phyloP scores from a whole-genome alignment of 768 basidiomycete species.

The Termitomyces eurrhizus region DNA sequence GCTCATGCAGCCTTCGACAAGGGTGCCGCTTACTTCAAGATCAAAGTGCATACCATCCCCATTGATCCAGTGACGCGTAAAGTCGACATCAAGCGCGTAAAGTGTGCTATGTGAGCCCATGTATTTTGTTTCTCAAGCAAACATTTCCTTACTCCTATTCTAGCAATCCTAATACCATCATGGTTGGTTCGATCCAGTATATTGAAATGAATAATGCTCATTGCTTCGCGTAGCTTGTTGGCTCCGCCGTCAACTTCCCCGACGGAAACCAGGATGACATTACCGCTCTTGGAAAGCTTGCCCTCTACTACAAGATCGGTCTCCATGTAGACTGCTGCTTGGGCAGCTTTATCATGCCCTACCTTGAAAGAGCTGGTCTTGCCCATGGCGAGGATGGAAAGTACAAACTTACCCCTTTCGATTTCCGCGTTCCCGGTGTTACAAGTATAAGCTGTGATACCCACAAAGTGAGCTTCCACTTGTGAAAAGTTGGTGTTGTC shows the following conservation, averaged over 20 bases:
- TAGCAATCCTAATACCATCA: slow-evolving; percentile 85
- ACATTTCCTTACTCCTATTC: background rate
- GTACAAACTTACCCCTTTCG: slow-evolving; percentile 69
- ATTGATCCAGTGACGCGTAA: slow-evolving; percentile 74
- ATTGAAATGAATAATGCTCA: slow-evolving; percentile 1
- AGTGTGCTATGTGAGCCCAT: slow-evolving; percentile 77
- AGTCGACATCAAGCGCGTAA: slow-evolving; percentile 72
- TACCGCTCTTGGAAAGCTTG: slow-evolving; percentile 68
- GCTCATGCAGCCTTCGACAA: slow-evolving; percentile 97
- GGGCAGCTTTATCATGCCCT: slow-evolving; percentile 92
- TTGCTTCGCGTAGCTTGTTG: slow-evolving; percentile 56
- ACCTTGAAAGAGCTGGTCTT: slow-evolving; percentile 77
- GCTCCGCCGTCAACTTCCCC: slow-evolving; percentile 82
- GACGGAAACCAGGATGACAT: slow-evolving; percentile 90
- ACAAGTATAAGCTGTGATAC: slow-evolving; percentile 96
- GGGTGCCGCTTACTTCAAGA: slow-evolving; percentile 78
- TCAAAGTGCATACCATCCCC: slow-evolving; percentile 88
- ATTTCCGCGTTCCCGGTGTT: slow-evolving; percentile 88
- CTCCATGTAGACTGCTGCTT: slow-evolving; percentile 95
- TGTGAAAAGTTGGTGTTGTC: background rate
- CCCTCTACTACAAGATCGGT: slow-evolving; percentile 70
- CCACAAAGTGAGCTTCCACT: slow-evolving; percentile 61
- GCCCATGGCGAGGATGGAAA: slow-evolving; percentile 50
- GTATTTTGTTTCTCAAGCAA: background rate
- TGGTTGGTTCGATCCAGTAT: slow-evolving; percentile 41